Evolutionary conservation across 2,329 filamentous ascomycete species (phyloP), one percentile per base, ranked within the genome.

Genomic region (Trichophyton verrucosum): DNA sequence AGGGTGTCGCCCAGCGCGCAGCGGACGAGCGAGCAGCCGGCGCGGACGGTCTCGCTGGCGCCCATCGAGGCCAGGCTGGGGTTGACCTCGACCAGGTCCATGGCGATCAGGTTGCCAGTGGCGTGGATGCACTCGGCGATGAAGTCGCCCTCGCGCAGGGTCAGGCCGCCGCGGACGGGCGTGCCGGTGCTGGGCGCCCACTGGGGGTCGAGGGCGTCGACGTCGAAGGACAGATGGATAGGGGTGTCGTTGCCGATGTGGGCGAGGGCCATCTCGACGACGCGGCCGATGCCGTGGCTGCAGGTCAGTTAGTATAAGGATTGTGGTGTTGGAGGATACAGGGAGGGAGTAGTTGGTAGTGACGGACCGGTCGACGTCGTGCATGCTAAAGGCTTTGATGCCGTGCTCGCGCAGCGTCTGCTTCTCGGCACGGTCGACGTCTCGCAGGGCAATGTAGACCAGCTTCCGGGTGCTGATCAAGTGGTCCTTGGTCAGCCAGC

Each of bases 371-470:
- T 99, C 94, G 74, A 99, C 88, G 72, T 99, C 94, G 72, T 96
- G 94, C 94, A 99, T 99, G 77, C 87, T 92, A 71, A 97, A 99
- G 3, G 92, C 92, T 80, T 89, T 92, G 79, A 99, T 94, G 47
- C 87, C 86, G 70, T 97, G 80, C 66, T 97, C 89, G 61, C 86
- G 82, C 65, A 99, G 78, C 63, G 96, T 89, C 77, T 85, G 83
- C 86, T 96, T 97, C 85, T 99, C 94, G 47, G 85, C 89, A n/a
- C 82, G 76, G 72, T 99, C 94, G 33, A 97, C 91, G 71, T 97
- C 94, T 47, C 94, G 82, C 69, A 99, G 80, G 36, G 91, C 94
- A 72, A 99, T 99, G 76, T 99, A 99, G 38, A 99, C 94, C 62
- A 99, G 79, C 80, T 97, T 97, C 74, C 83, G 86, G 61, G 86